These are phyloP conservation scores for Wallacemonas sp. DNA, from an alignment of 208 protist species.

Conservation along the genomic window DNA sequence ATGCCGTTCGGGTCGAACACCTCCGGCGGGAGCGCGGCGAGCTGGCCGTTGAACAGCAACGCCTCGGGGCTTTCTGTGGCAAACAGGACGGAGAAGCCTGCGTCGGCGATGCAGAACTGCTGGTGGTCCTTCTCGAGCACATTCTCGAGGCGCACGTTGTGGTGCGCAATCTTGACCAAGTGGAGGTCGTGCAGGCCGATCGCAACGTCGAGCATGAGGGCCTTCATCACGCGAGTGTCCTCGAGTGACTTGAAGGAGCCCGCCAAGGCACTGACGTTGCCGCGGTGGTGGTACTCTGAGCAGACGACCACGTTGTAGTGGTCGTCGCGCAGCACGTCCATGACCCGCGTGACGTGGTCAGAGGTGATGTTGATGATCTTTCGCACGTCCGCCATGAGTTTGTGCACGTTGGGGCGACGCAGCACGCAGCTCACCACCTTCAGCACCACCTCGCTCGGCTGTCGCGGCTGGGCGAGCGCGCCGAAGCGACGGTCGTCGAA, in stretches of 20 bases:
- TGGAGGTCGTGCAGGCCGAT: constrained; percentile 72
- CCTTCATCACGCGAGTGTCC: constrained; percentile 50
- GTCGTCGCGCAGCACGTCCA: constrained; percentile 77
- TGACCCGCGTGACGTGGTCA: constrained; percentile 52
- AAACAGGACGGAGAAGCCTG: constrained; percentile 76
- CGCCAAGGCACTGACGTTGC: constrained; percentile 44
- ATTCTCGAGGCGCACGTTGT: constrained; percentile 85
- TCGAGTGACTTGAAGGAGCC: constrained; percentile 38
- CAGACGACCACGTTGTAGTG: constrained; percentile 82
- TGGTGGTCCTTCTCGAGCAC: constrained; percentile 57
- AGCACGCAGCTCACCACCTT: constrained; percentile 81
- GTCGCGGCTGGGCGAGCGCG: background rate
- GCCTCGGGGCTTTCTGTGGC: constrained; percentile 71
- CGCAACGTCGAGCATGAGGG: constrained; percentile 59
- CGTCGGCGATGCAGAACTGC: constrained; percentile 68
- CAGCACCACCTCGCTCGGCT: constrained; percentile 26
- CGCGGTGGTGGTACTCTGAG: constrained; percentile 45
- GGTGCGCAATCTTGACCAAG: constrained; percentile 76
- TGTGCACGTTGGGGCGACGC: constrained; percentile 40
- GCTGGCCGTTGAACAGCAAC: constrained; percentile 83
- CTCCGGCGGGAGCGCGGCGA: constrained; percentile 80
- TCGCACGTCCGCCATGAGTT: constrained; percentile 61
- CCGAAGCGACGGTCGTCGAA: constrained; percentile 12
- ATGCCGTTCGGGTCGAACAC: constrained; percentile 50
- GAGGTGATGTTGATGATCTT: constrained; percentile 56